These are phyloP conservation scores for Aspergillus persii DNA, from an alignment of 2,329 filamentous ascomycete genomes.

Conservation along the genomic window DNA sequence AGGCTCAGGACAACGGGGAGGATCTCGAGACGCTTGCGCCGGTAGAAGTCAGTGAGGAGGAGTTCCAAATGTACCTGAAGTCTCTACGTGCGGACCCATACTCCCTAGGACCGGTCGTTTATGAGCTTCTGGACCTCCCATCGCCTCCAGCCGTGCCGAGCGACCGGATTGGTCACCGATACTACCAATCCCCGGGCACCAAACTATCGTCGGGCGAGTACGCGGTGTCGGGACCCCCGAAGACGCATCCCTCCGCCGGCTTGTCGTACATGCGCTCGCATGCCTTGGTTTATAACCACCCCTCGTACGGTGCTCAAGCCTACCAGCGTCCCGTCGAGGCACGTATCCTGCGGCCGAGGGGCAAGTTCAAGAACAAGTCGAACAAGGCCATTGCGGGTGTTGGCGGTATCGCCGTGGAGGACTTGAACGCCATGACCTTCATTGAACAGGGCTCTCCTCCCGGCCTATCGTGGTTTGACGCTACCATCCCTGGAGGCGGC, in stretches of 20 bases:
- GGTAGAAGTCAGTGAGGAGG: constrained; percentile 41
- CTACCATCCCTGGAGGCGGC: constrained; percentile 48
- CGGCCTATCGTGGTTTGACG: constrained; percentile 44
- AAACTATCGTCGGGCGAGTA: constrained; percentile 44
- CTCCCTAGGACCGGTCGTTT: constrained; percentile 53
- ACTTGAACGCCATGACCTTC: constrained; percentile 35
- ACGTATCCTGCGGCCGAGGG: constrained; percentile 54
- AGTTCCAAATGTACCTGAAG: constrained; percentile 47
- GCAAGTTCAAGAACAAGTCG: constrained; percentile 30
- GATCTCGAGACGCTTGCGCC: constrained; percentile 31
- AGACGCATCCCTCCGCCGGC: constrained; percentile 65
- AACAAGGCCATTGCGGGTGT: constrained; percentile 39
- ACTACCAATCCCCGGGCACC: constrained; percentile 36
- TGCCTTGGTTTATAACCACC: constrained; percentile 58
- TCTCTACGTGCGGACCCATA: constrained; percentile 42
- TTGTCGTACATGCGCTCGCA: constrained; percentile 60
- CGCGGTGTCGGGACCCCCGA: constrained; percentile 50
- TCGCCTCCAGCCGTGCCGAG: constrained; percentile 40
- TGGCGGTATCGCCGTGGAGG: constrained; percentile 42
- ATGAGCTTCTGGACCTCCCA: constrained; percentile 57
- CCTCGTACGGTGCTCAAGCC: constrained; percentile 58
- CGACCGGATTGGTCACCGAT: constrained; percentile 32
- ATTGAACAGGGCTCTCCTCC: constrained; percentile 36
- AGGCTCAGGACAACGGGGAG: constrained; percentile 41
- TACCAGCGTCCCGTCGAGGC: constrained; percentile 53